Conservation (phyloP, 2,329 filamentous ascomycete genomes). For the Paecilomyces sp. region DNA sequence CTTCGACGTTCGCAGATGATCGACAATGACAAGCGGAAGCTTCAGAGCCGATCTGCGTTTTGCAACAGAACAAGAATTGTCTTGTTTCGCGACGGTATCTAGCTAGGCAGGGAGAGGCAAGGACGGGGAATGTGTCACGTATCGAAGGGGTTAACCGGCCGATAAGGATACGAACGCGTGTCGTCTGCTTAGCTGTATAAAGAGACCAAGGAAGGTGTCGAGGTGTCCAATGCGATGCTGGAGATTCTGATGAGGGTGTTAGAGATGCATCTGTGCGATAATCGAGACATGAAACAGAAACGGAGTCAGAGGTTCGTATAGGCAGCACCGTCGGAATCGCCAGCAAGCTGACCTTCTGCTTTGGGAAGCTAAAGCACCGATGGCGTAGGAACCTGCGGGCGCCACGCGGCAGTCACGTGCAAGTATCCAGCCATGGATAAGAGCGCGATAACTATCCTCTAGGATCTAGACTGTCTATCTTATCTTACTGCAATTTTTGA, state of each 20-base stretch:
- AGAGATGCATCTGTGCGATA: not conserved
- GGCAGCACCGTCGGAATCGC: not conserved
- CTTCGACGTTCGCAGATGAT: not conserved
- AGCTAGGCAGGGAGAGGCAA: not conserved
- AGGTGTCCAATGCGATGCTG: not conserved
- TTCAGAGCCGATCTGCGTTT: not conserved
- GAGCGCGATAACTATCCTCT: no score
- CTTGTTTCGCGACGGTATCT: not conserved
- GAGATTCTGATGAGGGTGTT: not conserved
- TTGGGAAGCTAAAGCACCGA: not conserved
- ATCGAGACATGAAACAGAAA: not conserved
- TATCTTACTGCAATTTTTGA: no score
- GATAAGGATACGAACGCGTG: not conserved
- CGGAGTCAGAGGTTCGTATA: not conserved
- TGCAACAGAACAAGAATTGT: not conserved
- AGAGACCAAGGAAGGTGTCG: not conserved
- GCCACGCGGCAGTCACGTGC: not conserved
- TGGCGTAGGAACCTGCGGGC: not conserved
- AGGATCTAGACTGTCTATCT: no score
- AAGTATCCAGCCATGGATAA: not conserved
- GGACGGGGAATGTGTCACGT: not conserved
- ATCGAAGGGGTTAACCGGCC: not conserved
- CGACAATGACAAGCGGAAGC: not conserved
- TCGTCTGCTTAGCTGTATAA: not conserved
- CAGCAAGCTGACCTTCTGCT: not conserved